Percentiles rank a stretch among this genome's conserved stretches.
phyloP scores from a whole-genome alignment of 1,139 yeast species.

The Kodamaea derodonti region DNA sequence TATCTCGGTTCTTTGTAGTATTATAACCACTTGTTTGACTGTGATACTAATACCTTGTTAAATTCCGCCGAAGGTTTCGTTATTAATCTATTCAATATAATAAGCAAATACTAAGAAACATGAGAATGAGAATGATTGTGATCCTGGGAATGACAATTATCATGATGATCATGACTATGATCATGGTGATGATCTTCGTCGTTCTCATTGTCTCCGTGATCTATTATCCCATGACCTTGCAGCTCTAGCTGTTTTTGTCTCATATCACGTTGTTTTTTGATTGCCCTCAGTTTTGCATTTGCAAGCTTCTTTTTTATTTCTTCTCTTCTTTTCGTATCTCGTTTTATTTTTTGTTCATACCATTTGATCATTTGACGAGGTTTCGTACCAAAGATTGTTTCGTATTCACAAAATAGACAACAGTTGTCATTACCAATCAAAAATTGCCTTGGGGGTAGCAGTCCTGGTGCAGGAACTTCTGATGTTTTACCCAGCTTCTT shows the following conservation, averaged over 20 bases:
- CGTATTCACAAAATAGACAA: slow-evolving; percentile 62
- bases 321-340: slow-evolving; percentile 32
- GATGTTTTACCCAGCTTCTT: slow-evolving; percentile 18
- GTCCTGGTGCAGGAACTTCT: background rate
- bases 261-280: slow-evolving; percentile 26
- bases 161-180: background rate
- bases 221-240: slow-evolving; percentile 5
- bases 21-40: too few species aligned
- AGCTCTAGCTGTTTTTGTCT: slow-evolving; percentile 20
- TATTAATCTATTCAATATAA: too few species aligned
- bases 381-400: slow-evolving; percentile 50
- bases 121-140: slow-evolving; percentile 4
- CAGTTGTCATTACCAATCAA: slow-evolving; percentile 12
- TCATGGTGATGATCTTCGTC: background rate
- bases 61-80: too few species aligned
- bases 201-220: background rate
- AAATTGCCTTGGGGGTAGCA: slow-evolving; percentile 4
- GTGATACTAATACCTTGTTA: too few species aligned
- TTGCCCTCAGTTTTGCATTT: slow-evolving; percentile 34
- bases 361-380: slow-evolving; percentile 47
- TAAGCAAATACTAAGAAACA: background rate
- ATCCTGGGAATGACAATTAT: slow-evolving; percentile 3
- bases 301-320: slow-evolving; percentile 35
- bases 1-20: too few species aligned
- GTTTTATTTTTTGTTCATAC: slow-evolving; percentile 36